These are phyloP conservation scores for Penicillium paxilli DNA, from an alignment of 495 filamentous ascomycete species.

Conservation along the genomic window DNA sequence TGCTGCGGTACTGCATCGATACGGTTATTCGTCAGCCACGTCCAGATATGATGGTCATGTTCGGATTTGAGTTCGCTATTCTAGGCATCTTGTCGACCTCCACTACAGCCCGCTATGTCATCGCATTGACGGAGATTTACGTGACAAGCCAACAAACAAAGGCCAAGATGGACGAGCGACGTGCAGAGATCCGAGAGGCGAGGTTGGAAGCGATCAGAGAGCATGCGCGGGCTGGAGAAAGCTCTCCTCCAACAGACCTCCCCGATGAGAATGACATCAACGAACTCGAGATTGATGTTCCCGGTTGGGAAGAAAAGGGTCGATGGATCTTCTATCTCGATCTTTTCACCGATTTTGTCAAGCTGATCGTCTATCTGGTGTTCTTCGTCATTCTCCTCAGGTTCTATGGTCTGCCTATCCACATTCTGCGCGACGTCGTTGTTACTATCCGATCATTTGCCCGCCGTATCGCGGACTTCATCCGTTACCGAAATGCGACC, in stretches of 20 bases:
- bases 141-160: constrained; percentile 70
- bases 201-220: constrained; percentile 53
- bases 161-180: constrained; percentile 62
- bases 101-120: constrained; percentile 71
- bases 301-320: constrained; percentile 96
- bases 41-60: constrained; percentile 99
- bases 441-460: constrained; percentile 89
- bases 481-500: constrained; percentile 85
- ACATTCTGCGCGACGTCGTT: constrained; percentile 93
- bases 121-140: constrained; percentile 77
- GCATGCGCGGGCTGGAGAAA: constrained; percentile 36
- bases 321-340: constrained; percentile 91
- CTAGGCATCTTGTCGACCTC: constrained; percentile 77
- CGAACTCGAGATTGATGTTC: constrained; percentile 88
- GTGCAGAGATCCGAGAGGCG: constrained; percentile 64
- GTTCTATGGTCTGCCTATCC: constrained; percentile 93
- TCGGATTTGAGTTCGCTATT: constrained; percentile 94
- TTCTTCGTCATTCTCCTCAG: constrained; percentile 93
- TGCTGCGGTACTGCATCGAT: constrained; percentile 77
- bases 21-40: constrained; percentile 82
- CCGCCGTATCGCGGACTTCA: constrained; percentile 81
- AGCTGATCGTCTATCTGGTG: constrained; percentile 80
- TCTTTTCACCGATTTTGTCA: constrained; percentile 84
- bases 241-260: constrained; percentile 34
- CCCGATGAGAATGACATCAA: constrained; percentile 78